Evolutionary conservation across 1,284 basidiomycete species (phyloP).

Genomic region (Sporisorium exsertum): DNA sequence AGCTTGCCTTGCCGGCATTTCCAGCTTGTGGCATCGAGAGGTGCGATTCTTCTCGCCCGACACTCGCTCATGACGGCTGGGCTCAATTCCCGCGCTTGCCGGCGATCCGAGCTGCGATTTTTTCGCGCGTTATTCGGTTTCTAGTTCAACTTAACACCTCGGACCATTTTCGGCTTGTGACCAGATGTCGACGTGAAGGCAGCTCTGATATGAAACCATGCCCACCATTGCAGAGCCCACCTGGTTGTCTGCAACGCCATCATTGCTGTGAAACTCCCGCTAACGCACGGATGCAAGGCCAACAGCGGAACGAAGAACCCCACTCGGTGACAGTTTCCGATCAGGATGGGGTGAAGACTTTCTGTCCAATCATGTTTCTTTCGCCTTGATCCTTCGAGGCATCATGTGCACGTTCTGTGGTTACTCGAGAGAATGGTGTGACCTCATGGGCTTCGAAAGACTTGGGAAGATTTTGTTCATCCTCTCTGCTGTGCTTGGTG

Average conservation of each 20-base stretch:
- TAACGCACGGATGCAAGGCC: neutral
- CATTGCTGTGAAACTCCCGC: neutral
- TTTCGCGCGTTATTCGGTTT: neutral
- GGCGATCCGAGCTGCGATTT: neutral
- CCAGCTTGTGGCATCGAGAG: constrained; percentile 4
- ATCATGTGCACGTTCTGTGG: too few species aligned
- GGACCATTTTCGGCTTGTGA: neutral
- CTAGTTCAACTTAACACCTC: neutral
- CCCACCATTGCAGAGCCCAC: neutral
- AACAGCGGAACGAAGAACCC: neutral
- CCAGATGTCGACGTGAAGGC: neutral
- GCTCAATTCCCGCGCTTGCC: constrained; percentile 21
- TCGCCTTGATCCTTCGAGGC: too few species aligned
- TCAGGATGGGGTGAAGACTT: neutral
- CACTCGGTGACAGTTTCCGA: neutral
- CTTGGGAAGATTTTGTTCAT: neutral
- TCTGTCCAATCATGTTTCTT: neutral
- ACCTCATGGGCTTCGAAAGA: neutral
- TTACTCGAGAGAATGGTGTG: too few species aligned
- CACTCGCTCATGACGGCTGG: neutral
- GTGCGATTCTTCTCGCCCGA: constrained; percentile 25
- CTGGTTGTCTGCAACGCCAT: neutral
- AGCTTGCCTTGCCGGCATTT: constrained; percentile 36
- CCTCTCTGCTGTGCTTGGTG: neutral
- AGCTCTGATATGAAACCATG: neutral